Conservation (phyloP, 495 filamentous ascomycete genomes). For the Penicillium flavigenum region DNA sequence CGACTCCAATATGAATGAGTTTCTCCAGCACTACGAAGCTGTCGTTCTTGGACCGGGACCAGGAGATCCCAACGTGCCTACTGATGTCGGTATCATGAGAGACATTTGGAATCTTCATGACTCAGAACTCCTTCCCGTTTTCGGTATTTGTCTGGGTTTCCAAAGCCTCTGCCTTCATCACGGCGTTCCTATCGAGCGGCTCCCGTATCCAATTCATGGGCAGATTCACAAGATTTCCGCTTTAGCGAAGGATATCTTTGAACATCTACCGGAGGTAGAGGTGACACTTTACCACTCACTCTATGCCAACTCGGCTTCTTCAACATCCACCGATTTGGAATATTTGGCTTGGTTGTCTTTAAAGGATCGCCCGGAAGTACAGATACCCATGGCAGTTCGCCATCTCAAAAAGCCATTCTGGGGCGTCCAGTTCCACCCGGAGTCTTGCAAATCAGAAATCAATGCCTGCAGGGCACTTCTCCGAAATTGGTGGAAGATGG, state of each 20-base stretch:
- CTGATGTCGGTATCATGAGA: conserved; percentile 78
- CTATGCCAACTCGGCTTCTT: conserved; percentile 54
- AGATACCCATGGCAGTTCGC: conserved; percentile 74
- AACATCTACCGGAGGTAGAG: conserved; percentile 53
- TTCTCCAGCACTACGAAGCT: conserved; percentile 65
- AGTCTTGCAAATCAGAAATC: conserved; percentile 81
- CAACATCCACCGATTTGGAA: conserved; percentile 24
- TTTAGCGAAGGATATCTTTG: conserved; percentile 50
- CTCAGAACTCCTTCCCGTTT: conserved; percentile 62
- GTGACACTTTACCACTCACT: conserved; percentile 90
- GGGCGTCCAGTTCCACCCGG: conserved; percentile 93
- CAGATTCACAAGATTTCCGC: conserved; percentile 67
- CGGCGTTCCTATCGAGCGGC: conserved; percentile 61
- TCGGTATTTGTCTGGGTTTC: conserved; percentile 92
- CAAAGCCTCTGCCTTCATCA: conserved; percentile 73
- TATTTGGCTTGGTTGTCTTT: conserved; percentile 42
- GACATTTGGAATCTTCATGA: conserved; percentile 68
- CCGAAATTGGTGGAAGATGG: conserved; percentile 68
- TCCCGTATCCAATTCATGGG: conserved; percentile 74
- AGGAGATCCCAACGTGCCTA: conserved; percentile 56
- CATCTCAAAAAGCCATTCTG: conserved; percentile 77
- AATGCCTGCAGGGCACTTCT: conserved; percentile 65
- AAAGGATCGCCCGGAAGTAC: conserved; percentile 15
- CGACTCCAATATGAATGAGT: conserved; percentile 41
- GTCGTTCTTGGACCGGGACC: conserved; percentile 81